Percentiles rank a stretch among this genome's conserved stretches.
Evolutionary conservation across 495 filamentous ascomycete genomes (phyloP).

Genomic region (Geopyxis carbonaria): DNA sequence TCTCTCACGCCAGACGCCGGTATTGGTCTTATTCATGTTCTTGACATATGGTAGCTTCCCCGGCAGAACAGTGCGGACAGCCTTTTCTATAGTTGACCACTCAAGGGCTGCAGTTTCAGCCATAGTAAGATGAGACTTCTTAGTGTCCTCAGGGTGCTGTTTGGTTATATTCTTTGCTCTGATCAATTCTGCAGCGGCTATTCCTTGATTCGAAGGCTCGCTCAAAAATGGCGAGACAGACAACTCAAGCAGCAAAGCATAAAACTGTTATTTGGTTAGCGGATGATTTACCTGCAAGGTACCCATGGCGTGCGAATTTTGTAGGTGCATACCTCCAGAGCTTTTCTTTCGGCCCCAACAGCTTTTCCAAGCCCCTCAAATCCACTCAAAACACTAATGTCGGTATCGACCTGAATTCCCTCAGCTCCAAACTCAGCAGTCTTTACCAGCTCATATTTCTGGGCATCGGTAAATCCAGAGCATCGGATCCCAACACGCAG

Average conservation of each 20-base stretch:
- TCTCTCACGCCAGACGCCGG: not conserved
- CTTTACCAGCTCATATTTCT: slow-evolving; percentile 24
- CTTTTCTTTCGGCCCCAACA: slow-evolving; percentile 16
- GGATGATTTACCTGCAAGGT: too few species aligned
- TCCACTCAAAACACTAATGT: slow-evolving; percentile 18
- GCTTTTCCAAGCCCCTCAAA: slow-evolving; percentile 22
- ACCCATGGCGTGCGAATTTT: slow-evolving; percentile 2
- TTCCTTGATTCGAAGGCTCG: slow-evolving; percentile 4
- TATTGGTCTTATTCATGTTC: not conserved
- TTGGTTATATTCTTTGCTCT: slow-evolving; percentile 4
- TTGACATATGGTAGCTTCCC: slow-evolving; percentile 7
- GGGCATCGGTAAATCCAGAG: slow-evolving; percentile 23
- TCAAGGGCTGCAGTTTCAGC: slow-evolving; percentile 17
- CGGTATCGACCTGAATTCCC: slow-evolving; percentile 15
- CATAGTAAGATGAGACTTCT: slow-evolving; percentile 23
- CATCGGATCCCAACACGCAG: slow-evolving; percentile 20
- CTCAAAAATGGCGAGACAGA: slow-evolving; percentile 15
- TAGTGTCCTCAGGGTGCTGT: slow-evolving; percentile 7
- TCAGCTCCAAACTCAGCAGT: slow-evolving; percentile 22
- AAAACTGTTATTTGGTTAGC: slow-evolving; percentile 13
- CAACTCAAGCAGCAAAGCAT: slow-evolving; percentile 19
- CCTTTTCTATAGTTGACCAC: slow-evolving; percentile 20
- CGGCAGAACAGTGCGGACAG: slow-evolving; percentile 13
- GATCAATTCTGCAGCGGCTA: slow-evolving; percentile 2
- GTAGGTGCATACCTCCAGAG: slow-evolving; percentile 19